A percentile compares a stretch with the other conserved stretches of the same genome.
Evolutionary conservation across 2,329 filamentous ascomycete species (phyloP).

Genomic region (Claviceps arundinis): DNA sequence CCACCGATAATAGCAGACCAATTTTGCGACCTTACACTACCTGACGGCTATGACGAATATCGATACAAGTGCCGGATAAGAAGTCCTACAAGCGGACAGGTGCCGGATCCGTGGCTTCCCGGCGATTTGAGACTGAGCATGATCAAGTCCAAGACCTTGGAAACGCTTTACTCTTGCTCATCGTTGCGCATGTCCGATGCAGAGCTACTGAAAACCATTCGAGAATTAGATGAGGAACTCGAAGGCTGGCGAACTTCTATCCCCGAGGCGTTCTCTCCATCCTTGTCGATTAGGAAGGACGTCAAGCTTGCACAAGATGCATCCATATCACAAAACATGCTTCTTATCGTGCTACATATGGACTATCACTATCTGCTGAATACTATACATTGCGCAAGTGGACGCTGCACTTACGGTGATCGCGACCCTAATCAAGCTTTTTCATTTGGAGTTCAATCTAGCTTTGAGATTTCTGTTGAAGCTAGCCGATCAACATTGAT

Average conservation of each 20-base stretch:
- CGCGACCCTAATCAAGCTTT: conserved; percentile 10
- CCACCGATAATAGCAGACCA: conserved; percentile 36
- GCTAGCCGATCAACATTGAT: conserved; percentile 41
- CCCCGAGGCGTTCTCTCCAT: conserved; percentile 30
- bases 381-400: conserved; percentile 41
- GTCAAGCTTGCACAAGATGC: conserved; percentile 15
- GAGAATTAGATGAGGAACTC: conserved; percentile 42
- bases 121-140: conserved; percentile 35
- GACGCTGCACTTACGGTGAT: conserved; percentile 29
- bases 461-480: conserved; percentile 38
- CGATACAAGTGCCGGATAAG: conserved; percentile 8
- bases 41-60: conserved; percentile 18
- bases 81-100: background rate
- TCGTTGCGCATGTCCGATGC: conserved; percentile 37
- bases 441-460: conserved; percentile 34
- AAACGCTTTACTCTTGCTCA: conserved; percentile 34
- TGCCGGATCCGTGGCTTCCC: conserved; percentile 22
- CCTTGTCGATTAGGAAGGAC: conserved; percentile 25
- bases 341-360: conserved; percentile 33
- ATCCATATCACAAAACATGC: conserved; percentile 26
- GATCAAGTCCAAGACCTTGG: conserved; percentile 37
- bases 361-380: conserved; percentile 43
- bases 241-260: conserved; percentile 40
- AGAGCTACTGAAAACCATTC: conserved; percentile 39
- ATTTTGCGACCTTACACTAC: conserved; percentile 38